phyloP scores from a whole-genome alignment of 1,284 basidiomycete genomes.

The Kwoniella shivajii region DNA sequence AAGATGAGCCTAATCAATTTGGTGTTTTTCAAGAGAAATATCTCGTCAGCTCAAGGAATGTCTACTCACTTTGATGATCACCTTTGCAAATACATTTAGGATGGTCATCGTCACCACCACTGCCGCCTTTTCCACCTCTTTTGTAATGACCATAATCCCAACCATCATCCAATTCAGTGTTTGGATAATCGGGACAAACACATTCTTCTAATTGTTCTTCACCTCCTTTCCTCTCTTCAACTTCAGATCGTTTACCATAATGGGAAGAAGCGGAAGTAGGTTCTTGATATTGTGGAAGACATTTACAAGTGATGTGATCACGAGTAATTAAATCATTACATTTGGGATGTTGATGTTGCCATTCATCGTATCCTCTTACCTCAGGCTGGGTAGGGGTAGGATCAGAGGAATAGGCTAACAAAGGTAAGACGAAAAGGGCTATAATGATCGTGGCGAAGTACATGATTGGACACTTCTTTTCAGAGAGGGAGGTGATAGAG shows the following conservation, averaged over 20 bases:
- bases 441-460: background rate
- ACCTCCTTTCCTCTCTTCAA: background rate
- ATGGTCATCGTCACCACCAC: background rate
- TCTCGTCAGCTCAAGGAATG: background rate
- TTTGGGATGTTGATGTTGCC: background rate
- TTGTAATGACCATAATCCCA: background rate
- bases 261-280: background rate
- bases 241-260: background rate
- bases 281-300: slow-evolving; percentile 9
- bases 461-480: too few species aligned
- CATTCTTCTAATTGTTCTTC: slow-evolving; percentile 4
- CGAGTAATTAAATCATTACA: slow-evolving; percentile 5
- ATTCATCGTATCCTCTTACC: slow-evolving; percentile 1
- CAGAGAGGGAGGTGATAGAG: too few species aligned
- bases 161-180: slow-evolving; percentile 5
- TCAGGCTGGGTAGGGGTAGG: background rate
- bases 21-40: too few species aligned
- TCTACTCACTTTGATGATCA: slow-evolving; percentile 15
- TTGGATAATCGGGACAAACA: slow-evolving; percentile 13
- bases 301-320: slow-evolving; percentile 8
- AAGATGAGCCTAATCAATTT: background rate
- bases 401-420: background rate
- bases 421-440: background rate
- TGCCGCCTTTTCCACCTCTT: background rate
- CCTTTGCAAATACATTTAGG: slow-evolving; percentile 13